Conservation (phyloP, 495 filamentous ascomycete genomes). For the Oidiodendron maius region DNA sequence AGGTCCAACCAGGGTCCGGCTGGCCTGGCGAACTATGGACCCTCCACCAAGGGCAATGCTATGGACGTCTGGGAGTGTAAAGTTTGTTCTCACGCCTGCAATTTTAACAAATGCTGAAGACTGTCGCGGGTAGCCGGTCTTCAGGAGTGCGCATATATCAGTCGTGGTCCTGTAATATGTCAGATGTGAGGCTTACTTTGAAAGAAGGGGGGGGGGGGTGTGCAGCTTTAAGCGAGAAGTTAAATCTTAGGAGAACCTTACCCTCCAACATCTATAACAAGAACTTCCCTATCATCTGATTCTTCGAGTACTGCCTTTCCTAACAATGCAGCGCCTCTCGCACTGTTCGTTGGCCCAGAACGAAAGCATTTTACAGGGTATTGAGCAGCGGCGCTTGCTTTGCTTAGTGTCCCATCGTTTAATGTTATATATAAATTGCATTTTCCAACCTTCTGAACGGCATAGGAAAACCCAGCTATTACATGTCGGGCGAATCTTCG, state of each 20-base stretch:
- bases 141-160: conserved; percentile 45
- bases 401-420: conserved; percentile 46
- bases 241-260: conserved; percentile 7
- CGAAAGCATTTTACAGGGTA: conserved; percentile 45
- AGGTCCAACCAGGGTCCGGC: conserved; percentile 33
- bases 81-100: conserved; percentile 46
- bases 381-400: conserved; percentile 33
- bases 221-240: too few relatives aligned
- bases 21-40: conserved; percentile 32
- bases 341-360: conserved; percentile 48
- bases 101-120: conserved; percentile 46
- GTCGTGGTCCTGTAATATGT: conserved; percentile 41
- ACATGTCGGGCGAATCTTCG: conserved; percentile 37
- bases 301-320: conserved; percentile 18
- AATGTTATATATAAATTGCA: conserved; percentile 46
- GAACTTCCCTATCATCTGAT: conserved; percentile 27
- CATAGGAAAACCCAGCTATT: conserved; percentile 34
- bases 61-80: conserved; percentile 47
- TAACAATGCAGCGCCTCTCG: conserved; percentile 43
- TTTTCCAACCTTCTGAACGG: conserved; percentile 36
- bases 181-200: background rate
- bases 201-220: too few relatives aligned
- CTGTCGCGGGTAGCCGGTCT: conserved; percentile 48
- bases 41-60: conserved; percentile 50
- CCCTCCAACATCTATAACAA: conserved; percentile 46